Evolutionary conservation across 352 stramenopile species (phyloP).

Genomic region (Globisporangium cystogenes): DNA sequence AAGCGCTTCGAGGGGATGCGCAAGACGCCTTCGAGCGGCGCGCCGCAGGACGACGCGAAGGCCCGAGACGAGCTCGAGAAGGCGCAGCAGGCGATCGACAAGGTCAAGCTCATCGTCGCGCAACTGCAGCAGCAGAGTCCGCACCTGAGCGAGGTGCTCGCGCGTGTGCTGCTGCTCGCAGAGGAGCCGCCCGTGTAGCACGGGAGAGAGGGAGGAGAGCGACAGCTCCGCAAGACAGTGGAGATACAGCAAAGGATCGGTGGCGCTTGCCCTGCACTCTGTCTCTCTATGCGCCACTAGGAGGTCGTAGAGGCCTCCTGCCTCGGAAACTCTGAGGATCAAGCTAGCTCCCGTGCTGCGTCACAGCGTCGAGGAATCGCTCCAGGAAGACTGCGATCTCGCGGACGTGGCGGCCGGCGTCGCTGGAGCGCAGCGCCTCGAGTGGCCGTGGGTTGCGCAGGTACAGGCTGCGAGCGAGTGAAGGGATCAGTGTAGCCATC

Average conservation of each 20-base stretch:
- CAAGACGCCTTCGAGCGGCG: slow-evolving; percentile 23
- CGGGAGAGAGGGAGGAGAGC: too few relatives aligned
- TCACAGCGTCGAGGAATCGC: slow-evolving; percentile 30
- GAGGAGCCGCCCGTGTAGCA: slow-evolving; percentile 43
- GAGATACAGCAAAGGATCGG: too few relatives aligned
- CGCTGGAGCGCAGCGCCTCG: slow-evolving; percentile 12
- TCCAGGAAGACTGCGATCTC: slow-evolving; percentile 21
- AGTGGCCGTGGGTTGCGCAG: slow-evolving; percentile 29
- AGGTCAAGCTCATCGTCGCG: slow-evolving; percentile 55
- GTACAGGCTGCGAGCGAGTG: slow-evolving; percentile 39
- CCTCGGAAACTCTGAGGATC: too few relatives aligned
- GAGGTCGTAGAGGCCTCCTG: too few relatives aligned
- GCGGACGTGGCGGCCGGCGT: slow-evolving; percentile 20
- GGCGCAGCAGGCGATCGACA: slow-evolving; percentile 30
- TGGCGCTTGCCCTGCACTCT: too few relatives aligned
- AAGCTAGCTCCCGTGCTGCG: slow-evolving; percentile 3
- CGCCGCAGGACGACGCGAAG: slow-evolving; percentile 41
- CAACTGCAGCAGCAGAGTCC: slow-evolving; percentile 60
- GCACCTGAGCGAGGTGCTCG: slow-evolving; percentile 81
- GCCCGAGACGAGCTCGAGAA: slow-evolving; percentile 49
- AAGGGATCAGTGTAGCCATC: background rate
- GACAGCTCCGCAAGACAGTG: too few relatives aligned
- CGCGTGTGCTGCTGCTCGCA: slow-evolving; percentile 70
- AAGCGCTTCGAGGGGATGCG: slow-evolving; percentile 62
- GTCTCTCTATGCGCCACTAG: too few relatives aligned